Evolutionary conservation across 176 grass and related monocot genomes (phyloP).

Genomic region (Triticum timopheevii): DNA sequence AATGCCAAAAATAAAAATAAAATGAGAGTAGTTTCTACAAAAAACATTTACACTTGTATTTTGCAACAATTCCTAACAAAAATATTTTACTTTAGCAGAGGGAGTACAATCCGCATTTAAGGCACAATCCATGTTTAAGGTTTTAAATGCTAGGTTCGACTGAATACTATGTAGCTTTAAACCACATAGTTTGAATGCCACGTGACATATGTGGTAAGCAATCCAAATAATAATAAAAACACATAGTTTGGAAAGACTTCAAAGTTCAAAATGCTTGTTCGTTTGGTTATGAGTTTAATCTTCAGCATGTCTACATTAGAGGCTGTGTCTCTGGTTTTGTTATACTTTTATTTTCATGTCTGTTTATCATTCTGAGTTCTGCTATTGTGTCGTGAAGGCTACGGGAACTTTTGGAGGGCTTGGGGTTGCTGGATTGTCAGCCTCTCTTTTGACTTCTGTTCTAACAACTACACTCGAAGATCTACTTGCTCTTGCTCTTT

Average conservation of each 20-base stretch:
- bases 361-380: not conserved
- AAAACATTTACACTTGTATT: not conserved
- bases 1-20: not conserved
- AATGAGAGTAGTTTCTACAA: not conserved
- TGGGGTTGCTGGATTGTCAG: slow-evolving; percentile 84
- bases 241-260: not conserved
- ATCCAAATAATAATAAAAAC: no score
- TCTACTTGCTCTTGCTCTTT: slow-evolving; percentile 94
- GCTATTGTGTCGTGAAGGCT: slow-evolving; percentile 51
- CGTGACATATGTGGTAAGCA: no score
- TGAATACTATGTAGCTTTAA: not conserved
- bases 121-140: not conserved
- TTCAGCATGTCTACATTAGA: not conserved
- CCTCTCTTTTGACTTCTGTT: slow-evolving; percentile 91
- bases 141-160: slow-evolving; percentile 1
- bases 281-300: not conserved
- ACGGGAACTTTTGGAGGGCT: slow-evolving; percentile 92
- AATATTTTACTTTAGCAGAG: not conserved
- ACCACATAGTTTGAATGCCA: not conserved
- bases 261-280: not conserved
- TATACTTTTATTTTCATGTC: not conserved
- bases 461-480: slow-evolving; percentile 86
- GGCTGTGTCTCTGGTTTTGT: not conserved
- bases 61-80: not conserved
- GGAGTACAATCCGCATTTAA: not conserved